These are phyloP conservation scores for Streptanthus diversifolius DNA, from an alignment of 345 rosid genomes.

Conservation along the genomic window DNA sequence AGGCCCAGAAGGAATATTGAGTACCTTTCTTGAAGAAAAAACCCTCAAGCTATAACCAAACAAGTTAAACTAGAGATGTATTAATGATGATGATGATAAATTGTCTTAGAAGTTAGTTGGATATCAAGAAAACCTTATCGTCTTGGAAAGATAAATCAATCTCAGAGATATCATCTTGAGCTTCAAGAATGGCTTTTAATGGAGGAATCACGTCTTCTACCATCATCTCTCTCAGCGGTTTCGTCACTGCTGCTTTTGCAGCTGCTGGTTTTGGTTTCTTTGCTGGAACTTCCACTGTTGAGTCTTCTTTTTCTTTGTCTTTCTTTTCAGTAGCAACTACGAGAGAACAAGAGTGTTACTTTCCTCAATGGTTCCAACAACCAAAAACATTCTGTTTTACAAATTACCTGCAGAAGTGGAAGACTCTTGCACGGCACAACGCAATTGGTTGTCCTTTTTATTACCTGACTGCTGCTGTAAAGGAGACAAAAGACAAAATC, in stretches of 20 bases:
- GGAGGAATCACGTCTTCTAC: constrained; percentile 91
- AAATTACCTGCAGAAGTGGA: constrained; percentile 59
- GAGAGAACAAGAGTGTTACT: not conserved
- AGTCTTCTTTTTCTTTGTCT: constrained; percentile 13
- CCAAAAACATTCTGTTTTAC: not conserved
- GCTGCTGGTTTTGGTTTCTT: constrained; percentile 62
- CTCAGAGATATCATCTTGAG: constrained; percentile 62
- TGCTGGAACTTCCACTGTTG: constrained; percentile 38
- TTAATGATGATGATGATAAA: not conserved
- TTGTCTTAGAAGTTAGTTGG: not conserved
- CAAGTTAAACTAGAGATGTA: not conserved
- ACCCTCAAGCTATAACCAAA: constrained; percentile 67
- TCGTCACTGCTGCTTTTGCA: constrained; percentile 51
- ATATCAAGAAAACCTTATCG: constrained; percentile 50
- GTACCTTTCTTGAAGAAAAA: constrained; percentile 58
- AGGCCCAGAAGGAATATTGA: constrained; percentile 82
- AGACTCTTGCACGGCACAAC: constrained; percentile 75
- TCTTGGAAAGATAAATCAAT: constrained; percentile 66
- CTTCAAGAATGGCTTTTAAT: constrained; percentile 55
- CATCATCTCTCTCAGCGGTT: constrained; percentile 73
- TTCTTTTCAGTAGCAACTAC: constrained; percentile 48
- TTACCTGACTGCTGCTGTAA: constrained; percentile 40
- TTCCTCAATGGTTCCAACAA: not conserved
- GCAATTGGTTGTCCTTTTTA: constrained; percentile 33
- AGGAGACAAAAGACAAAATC: not conserved